Conservation (phyloP, 208 protist species). For the Crithidia brevicula region DNA sequence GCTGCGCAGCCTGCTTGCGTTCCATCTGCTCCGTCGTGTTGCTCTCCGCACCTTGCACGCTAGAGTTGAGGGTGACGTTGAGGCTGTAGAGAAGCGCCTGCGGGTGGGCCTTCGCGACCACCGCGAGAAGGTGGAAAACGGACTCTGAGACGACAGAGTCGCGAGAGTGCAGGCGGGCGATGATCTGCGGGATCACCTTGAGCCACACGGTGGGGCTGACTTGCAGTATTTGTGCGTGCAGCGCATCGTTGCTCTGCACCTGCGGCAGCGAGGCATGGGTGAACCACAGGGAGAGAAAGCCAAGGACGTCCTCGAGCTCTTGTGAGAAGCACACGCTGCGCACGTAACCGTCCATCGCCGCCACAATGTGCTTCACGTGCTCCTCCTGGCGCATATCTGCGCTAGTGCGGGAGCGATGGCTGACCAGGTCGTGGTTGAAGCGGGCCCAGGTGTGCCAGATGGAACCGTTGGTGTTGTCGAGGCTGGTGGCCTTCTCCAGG, state of each 20-base stretch:
- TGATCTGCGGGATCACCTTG: conserved; percentile 99
- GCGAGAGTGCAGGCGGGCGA: conserved; percentile 97
- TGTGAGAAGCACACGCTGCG: conserved; percentile 81
- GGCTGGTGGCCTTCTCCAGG: conserved; percentile 71
- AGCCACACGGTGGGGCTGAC: conserved; percentile 98
- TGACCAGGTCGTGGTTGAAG: conserved; percentile 92
- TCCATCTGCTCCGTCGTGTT: conserved; percentile 58
- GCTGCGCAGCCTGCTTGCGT: conserved; percentile 73
- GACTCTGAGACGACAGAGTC: conserved; percentile 89
- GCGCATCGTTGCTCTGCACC: conserved; percentile 56
- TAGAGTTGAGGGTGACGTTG: conserved; percentile 95
- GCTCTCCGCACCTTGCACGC: conserved; percentile 34
- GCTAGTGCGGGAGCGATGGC: conserved; percentile 22
- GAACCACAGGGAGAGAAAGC: conserved; percentile 99
- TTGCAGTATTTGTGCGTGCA: conserved; percentile 90
- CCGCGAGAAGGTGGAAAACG: conserved; percentile 93
- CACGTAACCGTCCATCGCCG: conserved; percentile 97
- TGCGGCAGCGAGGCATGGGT: conserved; percentile 74
- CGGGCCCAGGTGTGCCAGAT: conserved; percentile 98
- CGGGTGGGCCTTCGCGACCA: conserved; percentile 97
- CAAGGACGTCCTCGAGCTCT: conserved; percentile 97
- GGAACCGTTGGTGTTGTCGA: conserved; percentile 95
- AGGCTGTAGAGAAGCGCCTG: conserved; percentile 99
- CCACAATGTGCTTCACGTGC: conserved; percentile 75
- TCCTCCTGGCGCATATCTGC: conserved; percentile 32